phyloP scores from a whole-genome alignment of 306 rosid species.

The Calophaca sinica region DNA sequence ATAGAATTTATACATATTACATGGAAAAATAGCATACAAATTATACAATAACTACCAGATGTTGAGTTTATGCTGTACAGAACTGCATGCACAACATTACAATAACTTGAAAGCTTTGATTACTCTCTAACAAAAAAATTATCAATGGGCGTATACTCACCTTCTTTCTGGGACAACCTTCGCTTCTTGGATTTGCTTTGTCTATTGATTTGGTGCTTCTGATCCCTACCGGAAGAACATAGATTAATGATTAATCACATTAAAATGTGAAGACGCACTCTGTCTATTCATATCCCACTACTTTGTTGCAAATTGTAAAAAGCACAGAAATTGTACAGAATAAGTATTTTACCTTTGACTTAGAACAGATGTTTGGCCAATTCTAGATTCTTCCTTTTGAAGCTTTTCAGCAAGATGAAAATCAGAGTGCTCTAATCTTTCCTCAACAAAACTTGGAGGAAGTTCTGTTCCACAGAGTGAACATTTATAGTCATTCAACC shows the following conservation, averaged over 20 bases:
- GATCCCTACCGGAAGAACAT: slow-evolving; percentile 54
- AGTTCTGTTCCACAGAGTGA: slow-evolving; percentile 85
- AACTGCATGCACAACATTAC: slow-evolving; percentile 27
- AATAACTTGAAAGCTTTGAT: slow-evolving; percentile 47
- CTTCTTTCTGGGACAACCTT: slow-evolving; percentile 66
- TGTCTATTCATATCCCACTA: slow-evolving; percentile 16
- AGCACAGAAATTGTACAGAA: slow-evolving; percentile 19
- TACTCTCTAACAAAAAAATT: slow-evolving; percentile 67
- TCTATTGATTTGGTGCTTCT: slow-evolving; percentile 49
- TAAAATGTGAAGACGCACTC: slow-evolving; percentile 4
- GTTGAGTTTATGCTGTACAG: slow-evolving; percentile 34
- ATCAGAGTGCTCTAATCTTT: slow-evolving; percentile 89
- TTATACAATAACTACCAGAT: slow-evolving; percentile 8
- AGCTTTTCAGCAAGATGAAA: slow-evolving; percentile 93
- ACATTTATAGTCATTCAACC: slow-evolving; percentile 87
- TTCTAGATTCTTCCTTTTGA: slow-evolving; percentile 80
- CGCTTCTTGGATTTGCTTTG: slow-evolving; percentile 69
- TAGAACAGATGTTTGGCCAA: slow-evolving; percentile 38
- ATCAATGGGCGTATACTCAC: slow-evolving; percentile 72
- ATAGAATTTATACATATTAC: slow-evolving; percentile 23
- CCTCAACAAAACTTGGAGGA: slow-evolving; percentile 77
- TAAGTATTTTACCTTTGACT: slow-evolving; percentile 58
- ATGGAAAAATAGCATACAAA: slow-evolving; percentile 27
- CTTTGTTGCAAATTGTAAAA: slow-evolving; percentile 25
- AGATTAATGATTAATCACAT: slow-evolving; percentile 22